These are phyloP conservation scores for Cyberlindnera mycetangii DNA, from an alignment of 805 yeast species.

Conservation along the genomic window DNA sequence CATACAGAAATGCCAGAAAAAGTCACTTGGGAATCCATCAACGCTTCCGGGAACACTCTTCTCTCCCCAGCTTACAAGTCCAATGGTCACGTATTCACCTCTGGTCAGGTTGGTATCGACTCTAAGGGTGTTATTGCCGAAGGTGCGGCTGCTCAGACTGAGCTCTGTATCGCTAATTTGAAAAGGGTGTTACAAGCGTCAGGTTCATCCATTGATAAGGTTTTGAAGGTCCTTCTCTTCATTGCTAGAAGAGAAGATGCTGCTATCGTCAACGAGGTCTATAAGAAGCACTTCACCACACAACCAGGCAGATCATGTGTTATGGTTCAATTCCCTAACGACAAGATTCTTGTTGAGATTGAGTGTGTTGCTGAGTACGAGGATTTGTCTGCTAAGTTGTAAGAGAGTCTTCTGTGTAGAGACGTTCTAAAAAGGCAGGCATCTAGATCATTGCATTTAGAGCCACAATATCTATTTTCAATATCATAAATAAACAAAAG, in stretches of 20 bases:
- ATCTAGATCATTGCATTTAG: no score
- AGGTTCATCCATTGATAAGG: constrained; percentile 45
- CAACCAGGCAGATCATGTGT: constrained; percentile 55
- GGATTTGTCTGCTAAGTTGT: constrained; percentile 13
- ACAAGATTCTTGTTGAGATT: constrained; percentile 47
- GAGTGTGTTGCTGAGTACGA: constrained; percentile 43
- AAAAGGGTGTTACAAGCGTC: constrained; percentile 39
- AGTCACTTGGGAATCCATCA: constrained; percentile 36
- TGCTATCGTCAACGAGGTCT: constrained; percentile 42
- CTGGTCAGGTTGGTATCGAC: constrained; percentile 47
- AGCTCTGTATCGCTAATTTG: constrained; percentile 41
- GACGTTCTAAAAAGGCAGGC: no score
- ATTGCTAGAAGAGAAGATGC: constrained; percentile 43
- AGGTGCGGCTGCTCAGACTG: constrained; percentile 43
- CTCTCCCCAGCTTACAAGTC: constrained; percentile 41
- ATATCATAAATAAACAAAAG: background rate
- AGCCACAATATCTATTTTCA: no score
- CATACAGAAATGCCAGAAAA: constrained; percentile 21
- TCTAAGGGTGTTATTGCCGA: constrained; percentile 40
- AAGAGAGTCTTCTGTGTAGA: no score
- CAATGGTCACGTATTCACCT: constrained; percentile 44
- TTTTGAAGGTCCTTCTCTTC: constrained; percentile 49
- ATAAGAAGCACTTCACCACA: constrained; percentile 42
- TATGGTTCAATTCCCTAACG: constrained; percentile 49
- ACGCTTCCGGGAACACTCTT: constrained; percentile 28